These are phyloP conservation scores for Acanthamoeba lenticulata DNA, from an alignment of 208 protist genomes.

Conservation along the genomic window DNA sequence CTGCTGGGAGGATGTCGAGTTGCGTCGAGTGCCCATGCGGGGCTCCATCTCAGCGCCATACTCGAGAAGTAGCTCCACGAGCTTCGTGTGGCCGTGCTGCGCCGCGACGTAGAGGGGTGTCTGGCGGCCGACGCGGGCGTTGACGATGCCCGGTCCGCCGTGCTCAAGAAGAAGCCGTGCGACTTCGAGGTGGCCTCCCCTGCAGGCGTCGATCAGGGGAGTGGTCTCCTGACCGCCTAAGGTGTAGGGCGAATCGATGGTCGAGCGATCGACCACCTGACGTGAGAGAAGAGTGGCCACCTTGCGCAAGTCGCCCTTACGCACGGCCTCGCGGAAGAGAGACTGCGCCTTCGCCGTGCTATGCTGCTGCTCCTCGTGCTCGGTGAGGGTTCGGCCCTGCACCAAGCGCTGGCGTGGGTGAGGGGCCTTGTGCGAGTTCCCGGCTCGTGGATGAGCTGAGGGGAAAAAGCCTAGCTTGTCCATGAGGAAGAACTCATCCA, in stretches of 20 bases:
- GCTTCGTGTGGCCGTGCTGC: neutral
- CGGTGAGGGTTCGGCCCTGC: neutral
- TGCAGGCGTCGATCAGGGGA: neutral
- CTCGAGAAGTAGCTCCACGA: constrained; percentile 30
- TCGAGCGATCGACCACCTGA: neutral
- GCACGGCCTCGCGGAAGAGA: constrained; percentile 11
- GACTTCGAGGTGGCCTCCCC: neutral
- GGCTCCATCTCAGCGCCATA: neutral
- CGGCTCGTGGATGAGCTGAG: neutral
- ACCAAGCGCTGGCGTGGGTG: neutral
- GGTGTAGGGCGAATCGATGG: constrained; percentile 26
- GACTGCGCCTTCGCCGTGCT: neutral
- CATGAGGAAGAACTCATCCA: neutral
- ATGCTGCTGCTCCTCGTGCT: neutral
- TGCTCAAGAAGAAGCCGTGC: neutral
- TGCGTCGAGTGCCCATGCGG: neutral
- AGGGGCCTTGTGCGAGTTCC: neutral
- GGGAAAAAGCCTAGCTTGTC: neutral
- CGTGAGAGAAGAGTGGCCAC: neutral
- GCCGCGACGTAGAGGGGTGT: constrained; percentile 44
- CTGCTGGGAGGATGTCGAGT: neutral
- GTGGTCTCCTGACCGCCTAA: constrained; percentile 17
- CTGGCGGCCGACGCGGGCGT: neutral
- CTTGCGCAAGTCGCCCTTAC: neutral
- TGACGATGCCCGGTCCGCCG: neutral